A percentile compares a stretch with the other conserved stretches of the same genome.
These are phyloP conservation scores for Aspergillus campestris DNA, from an alignment of 495 filamentous ascomycete species.

Conservation along the genomic window DNA sequence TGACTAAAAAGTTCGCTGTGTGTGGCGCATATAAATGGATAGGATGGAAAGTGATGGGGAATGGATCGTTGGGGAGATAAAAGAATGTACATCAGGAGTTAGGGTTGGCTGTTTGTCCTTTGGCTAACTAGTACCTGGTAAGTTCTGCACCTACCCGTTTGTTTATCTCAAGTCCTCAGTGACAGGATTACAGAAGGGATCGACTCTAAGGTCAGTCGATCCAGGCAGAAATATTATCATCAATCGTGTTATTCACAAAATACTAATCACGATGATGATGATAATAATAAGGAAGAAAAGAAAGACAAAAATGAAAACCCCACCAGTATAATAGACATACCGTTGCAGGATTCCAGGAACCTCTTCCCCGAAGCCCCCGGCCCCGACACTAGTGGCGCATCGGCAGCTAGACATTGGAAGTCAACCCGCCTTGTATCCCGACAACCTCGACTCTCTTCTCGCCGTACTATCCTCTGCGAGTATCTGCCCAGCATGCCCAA, in stretches of 20 bases:
- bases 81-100: no score
- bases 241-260: no score
- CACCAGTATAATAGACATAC: constrained; percentile 1
- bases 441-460: background rate
- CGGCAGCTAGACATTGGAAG: constrained; percentile 7
- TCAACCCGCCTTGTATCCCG: constrained; percentile 11
- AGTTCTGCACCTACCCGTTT: constrained; percentile 12
- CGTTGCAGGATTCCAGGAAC: constrained; percentile 21
- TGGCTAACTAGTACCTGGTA: background rate
- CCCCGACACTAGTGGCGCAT: constrained; percentile 9
- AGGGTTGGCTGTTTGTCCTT: no score
- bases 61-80: no score
- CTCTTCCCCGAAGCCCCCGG: constrained; percentile 14
- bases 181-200: no score
- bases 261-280: no score
- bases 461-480: no score
- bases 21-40: no score
- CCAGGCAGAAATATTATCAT: background rate
- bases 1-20: no score
- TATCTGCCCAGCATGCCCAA: no score
- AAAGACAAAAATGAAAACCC: background rate
- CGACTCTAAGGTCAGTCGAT: constrained; percentile 3
- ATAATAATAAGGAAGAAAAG: background rate
- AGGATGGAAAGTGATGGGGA: no score
- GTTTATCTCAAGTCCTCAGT: background rate